Percentiles rank a stretch among this genome's conserved stretches.
Evolutionary conservation across 495 filamentous ascomycete genomes (phyloP).

Genomic region (Rhypophila decipiens): DNA sequence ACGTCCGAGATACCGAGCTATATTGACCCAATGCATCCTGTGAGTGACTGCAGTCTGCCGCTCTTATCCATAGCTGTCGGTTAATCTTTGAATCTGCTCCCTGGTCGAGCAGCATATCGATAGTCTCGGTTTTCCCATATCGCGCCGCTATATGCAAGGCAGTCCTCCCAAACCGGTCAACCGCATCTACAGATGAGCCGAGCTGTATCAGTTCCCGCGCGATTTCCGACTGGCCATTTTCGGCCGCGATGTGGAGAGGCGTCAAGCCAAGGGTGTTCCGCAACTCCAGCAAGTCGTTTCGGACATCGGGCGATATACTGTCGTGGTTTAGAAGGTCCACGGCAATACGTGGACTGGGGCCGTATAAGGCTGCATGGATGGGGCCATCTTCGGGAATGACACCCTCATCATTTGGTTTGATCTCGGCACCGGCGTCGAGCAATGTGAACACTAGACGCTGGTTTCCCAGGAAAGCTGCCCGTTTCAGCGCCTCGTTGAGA

Average conservation of each 20-base stretch:
- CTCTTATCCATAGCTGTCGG: background rate
- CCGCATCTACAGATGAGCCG: background rate
- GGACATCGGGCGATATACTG: background rate
- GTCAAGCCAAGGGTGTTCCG: conserved; percentile 1
- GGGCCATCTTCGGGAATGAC: background rate
- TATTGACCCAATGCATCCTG: background rate
- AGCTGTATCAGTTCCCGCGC: conserved; percentile 2
- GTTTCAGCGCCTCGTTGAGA: background rate
- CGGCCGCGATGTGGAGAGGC: conserved; percentile 9
- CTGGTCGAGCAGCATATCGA: conserved; percentile 5
- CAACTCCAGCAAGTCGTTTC: conserved; percentile 1
- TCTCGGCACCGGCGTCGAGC: conserved; percentile 4
- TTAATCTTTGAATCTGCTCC: conserved; percentile 5
- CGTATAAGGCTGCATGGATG: conserved; percentile 6
- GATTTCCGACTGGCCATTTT: conserved; percentile 5
- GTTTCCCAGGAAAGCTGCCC: conserved; percentile 1
- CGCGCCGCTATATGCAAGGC: conserved; percentile 10
- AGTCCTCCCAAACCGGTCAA: conserved; percentile 3
- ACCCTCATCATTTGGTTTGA: conserved; percentile 1
- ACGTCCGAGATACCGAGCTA: background rate
- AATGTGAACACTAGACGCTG: background rate
- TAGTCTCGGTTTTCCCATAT: conserved; percentile 1
- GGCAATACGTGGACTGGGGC: conserved; percentile 4
- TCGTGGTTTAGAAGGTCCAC: background rate
- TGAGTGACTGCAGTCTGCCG: background rate